These are phyloP conservation scores for Hyaloscypha finlandica DNA, from an alignment of 495 filamentous ascomycete genomes.

Conservation along the genomic window DNA sequence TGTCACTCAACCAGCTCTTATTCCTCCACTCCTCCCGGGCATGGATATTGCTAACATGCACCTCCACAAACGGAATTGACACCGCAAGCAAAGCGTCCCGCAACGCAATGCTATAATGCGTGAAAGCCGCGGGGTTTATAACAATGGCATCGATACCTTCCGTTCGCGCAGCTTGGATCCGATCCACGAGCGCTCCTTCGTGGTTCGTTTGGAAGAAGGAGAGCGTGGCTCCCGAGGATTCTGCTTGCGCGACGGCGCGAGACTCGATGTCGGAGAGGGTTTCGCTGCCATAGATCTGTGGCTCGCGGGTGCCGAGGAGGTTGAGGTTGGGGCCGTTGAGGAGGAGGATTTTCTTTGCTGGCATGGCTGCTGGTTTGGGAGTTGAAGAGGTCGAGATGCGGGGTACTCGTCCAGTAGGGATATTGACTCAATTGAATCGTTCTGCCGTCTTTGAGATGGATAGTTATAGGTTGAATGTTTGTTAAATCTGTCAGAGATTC, in stretches of 20 bases:
- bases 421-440: not conserved
- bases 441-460: not conserved
- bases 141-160: slow-evolving; percentile 57
- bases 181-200: slow-evolving; percentile 64
- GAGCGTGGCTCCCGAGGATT: slow-evolving; percentile 43
- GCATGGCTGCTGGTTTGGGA: slow-evolving; percentile 12
- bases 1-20: slow-evolving; percentile 70
- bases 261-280: slow-evolving; percentile 61
- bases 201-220: slow-evolving; percentile 65
- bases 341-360: slow-evolving; percentile 63
- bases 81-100: slow-evolving; percentile 68
- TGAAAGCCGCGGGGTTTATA: slow-evolving; percentile 70
- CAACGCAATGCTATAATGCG: slow-evolving; percentile 68
- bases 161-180: slow-evolving; percentile 56
- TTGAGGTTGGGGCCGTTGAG: slow-evolving; percentile 83
- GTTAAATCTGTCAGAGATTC: not conserved
- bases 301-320: slow-evolving; percentile 73
- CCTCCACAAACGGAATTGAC: slow-evolving; percentile 67
- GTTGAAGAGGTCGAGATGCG: not conserved
- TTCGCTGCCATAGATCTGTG: slow-evolving; percentile 65
- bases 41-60: slow-evolving; percentile 72
- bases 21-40: slow-evolving; percentile 62
- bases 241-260: slow-evolving; percentile 45
- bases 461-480: not conserved
- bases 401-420: not conserved